Evolutionary conservation across 1,284 basidiomycete genomes (phyloP), one percentile per base, ranked within the genome.

Genomic region (Tremellales sp.): DNA sequence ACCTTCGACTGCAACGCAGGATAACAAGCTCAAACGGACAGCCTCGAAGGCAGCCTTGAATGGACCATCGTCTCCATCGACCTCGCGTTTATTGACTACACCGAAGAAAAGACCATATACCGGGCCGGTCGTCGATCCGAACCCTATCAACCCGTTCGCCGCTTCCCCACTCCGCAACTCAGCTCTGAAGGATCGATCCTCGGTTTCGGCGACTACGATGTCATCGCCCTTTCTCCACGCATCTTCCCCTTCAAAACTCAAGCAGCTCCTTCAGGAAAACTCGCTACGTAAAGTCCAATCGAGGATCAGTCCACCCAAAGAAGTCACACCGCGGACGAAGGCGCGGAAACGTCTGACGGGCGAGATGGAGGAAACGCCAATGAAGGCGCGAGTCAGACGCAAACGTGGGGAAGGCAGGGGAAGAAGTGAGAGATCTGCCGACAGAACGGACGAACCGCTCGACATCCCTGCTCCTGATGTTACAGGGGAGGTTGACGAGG

Each of bases 301-400:
- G 26, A 60, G 12, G 49, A 62, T 19, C 7, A 40, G 39, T 24
- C 39, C 39, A 26, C 40, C 63, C 12, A 54, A 49, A 26, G 58
- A 58, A 37, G 62, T 63, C 29, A 75, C 73, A 23, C 73, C 73
- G 1, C 51, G 73, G 11, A 73, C 73, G 1, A 58, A 58, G 21
- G 73, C 73, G n/a, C 49, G 73, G 19, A 70, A 69, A 48, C 54
- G 71, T 8, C 52, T 75, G 11, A 55, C 64, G 10, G 73, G 73
- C 3, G 72, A 74, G 40, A 61, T 72, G 25, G 71, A 69, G 19
- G 64, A 67, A 51, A 70, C 68, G 2, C 73, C 73, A 3, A 50
- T 62, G 17, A 65, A 65, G 42, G 61, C 64, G 10, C 52, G 52
- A 27, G 42, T 40, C 6, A 40, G 39, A 21, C 19, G 23, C 3